Evolutionary conservation across 176 grass and related monocot genomes (phyloP).

Genomic region (Cenchrus purpureus): DNA sequence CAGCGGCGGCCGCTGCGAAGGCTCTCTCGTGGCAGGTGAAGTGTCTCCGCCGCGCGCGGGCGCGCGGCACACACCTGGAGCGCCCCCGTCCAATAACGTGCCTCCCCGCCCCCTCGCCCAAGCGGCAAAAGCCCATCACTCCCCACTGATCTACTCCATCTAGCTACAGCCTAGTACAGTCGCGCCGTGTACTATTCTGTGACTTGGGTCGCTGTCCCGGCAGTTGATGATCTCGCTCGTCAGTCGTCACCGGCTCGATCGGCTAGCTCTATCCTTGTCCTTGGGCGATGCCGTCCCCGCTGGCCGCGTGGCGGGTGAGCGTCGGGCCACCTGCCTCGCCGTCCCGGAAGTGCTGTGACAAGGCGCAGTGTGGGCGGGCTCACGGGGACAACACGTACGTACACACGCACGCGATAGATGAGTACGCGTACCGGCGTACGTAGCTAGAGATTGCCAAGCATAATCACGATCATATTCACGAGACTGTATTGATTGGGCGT

Average conservation of each 20-base stretch:
- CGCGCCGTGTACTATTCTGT: neutral
- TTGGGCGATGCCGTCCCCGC: no score
- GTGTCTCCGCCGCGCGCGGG: neutral
- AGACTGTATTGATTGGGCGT: neutral
- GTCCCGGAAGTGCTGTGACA: neutral
- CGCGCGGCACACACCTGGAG: conserved; percentile 40
- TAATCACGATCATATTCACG: neutral
- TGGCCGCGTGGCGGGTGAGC: conserved; percentile 24
- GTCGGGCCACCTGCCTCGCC: conserved; percentile 3
- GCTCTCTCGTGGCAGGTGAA: conserved; percentile 50
- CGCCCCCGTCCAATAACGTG: conserved; percentile 37
- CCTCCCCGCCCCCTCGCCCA: neutral
- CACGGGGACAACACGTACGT: neutral
- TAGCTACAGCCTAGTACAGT: neutral
- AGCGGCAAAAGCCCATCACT: neutral
- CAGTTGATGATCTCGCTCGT: neutral
- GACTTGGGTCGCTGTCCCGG: conserved; percentile 26
- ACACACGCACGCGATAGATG: neutral
- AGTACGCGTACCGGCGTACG: no score
- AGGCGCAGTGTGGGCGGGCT: neutral
- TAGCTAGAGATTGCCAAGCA: neutral
- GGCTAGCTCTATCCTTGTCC: neutral
- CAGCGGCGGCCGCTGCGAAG: conserved; percentile 19
- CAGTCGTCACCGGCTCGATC: neutral
- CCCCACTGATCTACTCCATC: neutral